A percentile compares a stretch with the other conserved stretches of the same genome.
Conservation (phyloP, 768 basidiomycete genomes). For the Kwoniella newhampshirensis region DNA sequence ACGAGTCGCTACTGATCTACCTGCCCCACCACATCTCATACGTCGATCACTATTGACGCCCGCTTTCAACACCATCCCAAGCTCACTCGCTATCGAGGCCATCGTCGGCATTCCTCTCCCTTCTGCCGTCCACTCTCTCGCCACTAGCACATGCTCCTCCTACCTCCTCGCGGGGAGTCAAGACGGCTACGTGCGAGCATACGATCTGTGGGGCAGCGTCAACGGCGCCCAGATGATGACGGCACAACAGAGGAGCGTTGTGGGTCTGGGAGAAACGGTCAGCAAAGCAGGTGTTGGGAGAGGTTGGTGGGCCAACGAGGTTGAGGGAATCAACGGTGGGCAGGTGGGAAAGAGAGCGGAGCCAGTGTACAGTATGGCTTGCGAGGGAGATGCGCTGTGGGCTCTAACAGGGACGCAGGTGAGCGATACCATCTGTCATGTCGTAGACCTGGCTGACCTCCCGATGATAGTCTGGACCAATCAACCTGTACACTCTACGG, state of each 20-base stretch:
- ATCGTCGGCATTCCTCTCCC: constrained; percentile 89
- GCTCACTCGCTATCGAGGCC: constrained; percentile 81
- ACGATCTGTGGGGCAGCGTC: constrained; percentile 83
- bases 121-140: constrained; percentile 80
- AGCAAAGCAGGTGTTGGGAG: constrained; percentile 84
- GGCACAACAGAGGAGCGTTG: constrained; percentile 82
- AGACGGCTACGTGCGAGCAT: constrained; percentile 89
- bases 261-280: constrained; percentile 84
- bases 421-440: constrained; percentile 39
- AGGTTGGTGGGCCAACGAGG: constrained; percentile 84
- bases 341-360: constrained; percentile 31
- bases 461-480: constrained; percentile 68
- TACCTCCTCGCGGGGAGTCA: constrained; percentile 88
- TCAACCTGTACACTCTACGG: constrained; percentile 88
- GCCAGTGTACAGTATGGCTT: constrained; percentile 84
- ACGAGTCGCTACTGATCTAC: constrained; percentile 4
- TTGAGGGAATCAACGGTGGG: constrained; percentile 11
- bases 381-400: constrained; percentile 94
- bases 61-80: constrained; percentile 38
- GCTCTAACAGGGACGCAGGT: constrained; percentile 83
- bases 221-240: constrained; percentile 85
- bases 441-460: constrained; percentile 7
- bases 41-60: constrained; percentile 51
- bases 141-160: constrained; percentile 79
- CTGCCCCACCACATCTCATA: constrained; percentile 45